A percentile compares a stretch with the other conserved stretches of the same genome.
phyloP scores from a whole-genome alignment of 2,329 filamentous ascomycete genomes.

The Diaporthe sp. region DNA sequence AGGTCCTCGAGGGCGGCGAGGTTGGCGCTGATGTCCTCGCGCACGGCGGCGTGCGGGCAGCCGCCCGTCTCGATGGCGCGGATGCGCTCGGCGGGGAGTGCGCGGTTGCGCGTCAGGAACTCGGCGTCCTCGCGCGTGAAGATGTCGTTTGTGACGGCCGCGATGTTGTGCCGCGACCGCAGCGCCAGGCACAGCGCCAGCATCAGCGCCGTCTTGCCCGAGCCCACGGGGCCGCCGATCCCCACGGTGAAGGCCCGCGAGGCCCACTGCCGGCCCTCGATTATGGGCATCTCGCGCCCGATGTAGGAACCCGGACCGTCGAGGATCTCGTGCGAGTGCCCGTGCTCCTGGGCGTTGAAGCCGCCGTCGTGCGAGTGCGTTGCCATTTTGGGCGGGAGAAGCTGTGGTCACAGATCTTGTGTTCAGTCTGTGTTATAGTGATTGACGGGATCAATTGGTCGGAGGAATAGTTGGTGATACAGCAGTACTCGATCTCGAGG shows the following conservation, averaged over 20 bases:
- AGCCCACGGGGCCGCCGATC: slow-evolving; percentile 99
- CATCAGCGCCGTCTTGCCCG: slow-evolving; percentile 98
- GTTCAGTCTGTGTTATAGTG: neutral
- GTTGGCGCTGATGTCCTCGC: slow-evolving; percentile 96
- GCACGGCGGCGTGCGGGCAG: slow-evolving; percentile 95
- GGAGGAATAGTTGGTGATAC: neutral
- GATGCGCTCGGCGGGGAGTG: slow-evolving; percentile 87
- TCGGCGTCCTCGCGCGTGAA: slow-evolving; percentile 99
- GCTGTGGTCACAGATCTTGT: neutral
- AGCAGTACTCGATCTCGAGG: neutral
- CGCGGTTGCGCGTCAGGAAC: slow-evolving; percentile 90
- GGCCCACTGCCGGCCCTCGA: slow-evolving; percentile 88
- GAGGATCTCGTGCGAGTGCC: slow-evolving; percentile 95
- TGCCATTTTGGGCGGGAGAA: slow-evolving; percentile 9
- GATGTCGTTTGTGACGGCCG: slow-evolving; percentile 98
- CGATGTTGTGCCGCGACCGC: slow-evolving; percentile 85
- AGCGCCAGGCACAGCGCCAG: slow-evolving; percentile 90
- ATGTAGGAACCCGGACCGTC: slow-evolving; percentile 93
- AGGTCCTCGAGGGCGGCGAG: slow-evolving; percentile 92
- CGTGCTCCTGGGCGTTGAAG: slow-evolving; percentile 78
- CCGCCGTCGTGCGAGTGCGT: slow-evolving; percentile 64
- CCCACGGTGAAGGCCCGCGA: slow-evolving; percentile 95
- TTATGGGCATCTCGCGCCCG: slow-evolving; percentile 92
- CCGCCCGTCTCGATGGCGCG: slow-evolving; percentile 97
- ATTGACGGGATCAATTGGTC: neutral